A percentile compares a stretch with the other conserved stretches of the same genome.
Conservation (phyloP, 176 grass and related monocot species). For the Saccharum officinarum region DNA sequence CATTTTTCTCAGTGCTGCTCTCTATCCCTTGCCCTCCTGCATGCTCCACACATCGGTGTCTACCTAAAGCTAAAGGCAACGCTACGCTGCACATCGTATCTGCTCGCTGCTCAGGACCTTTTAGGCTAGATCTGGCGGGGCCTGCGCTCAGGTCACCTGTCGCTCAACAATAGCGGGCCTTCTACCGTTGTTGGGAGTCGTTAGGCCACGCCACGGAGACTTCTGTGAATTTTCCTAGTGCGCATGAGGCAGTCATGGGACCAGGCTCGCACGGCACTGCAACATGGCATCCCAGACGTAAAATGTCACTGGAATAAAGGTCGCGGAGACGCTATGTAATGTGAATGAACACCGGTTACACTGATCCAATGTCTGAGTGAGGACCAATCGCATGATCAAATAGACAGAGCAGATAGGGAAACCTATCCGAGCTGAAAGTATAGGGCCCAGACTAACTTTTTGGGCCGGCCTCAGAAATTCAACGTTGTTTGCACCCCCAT, state of each 20-base stretch:
- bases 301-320: too few species aligned
- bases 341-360: neutral
- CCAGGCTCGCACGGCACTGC: neutral
- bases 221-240: conserved; percentile 3
- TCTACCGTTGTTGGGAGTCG: conserved; percentile 1
- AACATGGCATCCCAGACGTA: neutral
- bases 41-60: neutral
- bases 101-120: neutral
- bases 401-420: neutral
- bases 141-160: conserved; percentile 19
- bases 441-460: too few species aligned
- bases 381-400: neutral
- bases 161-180: neutral
- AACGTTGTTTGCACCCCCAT: neutral
- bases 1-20: neutral
- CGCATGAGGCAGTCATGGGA: neutral
- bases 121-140: conserved; percentile 9
- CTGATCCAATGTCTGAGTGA: neutral
- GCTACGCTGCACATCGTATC: neutral
- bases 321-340: neutral
- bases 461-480: neutral
- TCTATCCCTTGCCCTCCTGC: neutral
- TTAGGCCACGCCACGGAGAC: neutral
- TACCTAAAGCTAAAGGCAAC: neutral
- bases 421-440: neutral